Evolutionary conservation across 306 rosid genomes (phyloP), one percentile per base, ranked within the genome.

Genomic region (Vachellia pachyceras): DNA sequence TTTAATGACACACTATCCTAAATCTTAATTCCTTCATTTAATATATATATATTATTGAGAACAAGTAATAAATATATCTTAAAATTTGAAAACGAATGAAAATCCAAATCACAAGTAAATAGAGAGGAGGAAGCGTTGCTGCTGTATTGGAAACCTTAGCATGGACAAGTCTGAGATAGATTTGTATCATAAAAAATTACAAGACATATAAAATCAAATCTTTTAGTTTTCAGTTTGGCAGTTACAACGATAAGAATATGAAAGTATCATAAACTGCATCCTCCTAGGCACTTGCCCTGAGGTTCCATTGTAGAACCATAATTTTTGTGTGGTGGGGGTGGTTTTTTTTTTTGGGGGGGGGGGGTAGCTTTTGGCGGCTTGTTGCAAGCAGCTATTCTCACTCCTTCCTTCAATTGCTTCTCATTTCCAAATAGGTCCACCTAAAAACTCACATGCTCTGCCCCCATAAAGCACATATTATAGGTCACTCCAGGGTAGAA

Each of bases 361-460:
- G 40, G n/a, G n/a, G 15, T 50, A 17, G 54, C 80, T 2, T 68
- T 83, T 46, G 17, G 33, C 33, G 4, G 79, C 80, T 61, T 70
- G 57, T 79, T 64, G 58, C 33, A 35, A 65, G 52, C 60, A 23
- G 74, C 41, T 25, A 72, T 49, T 65, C 29, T 50, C 50, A n/a
- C 54, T 14, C 7, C 15, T 5, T 17, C 20, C 14, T n/a, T 35
- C 18, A 78, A 65, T 46, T 77, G 64, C 73, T 50, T 41, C 33
- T 73, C 23, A 47, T 58, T 58, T 37, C 37, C 74, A 71, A 74
- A 9, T n/a, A 4, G 42, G 63, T n/a, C 61, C 44, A 29, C 15
- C 76, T 44, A 10, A 14, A 11, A 23, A 47, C 36, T 17, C 44
- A 52, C 36, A 18, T 17, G 75, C 75, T 9, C 10, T 69, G 49